A percentile compares a stretch with the other conserved stretches of the same genome.
phyloP scores from a whole-genome alignment of 106 monocot species.

The Dendrobium huoshanense region DNA sequence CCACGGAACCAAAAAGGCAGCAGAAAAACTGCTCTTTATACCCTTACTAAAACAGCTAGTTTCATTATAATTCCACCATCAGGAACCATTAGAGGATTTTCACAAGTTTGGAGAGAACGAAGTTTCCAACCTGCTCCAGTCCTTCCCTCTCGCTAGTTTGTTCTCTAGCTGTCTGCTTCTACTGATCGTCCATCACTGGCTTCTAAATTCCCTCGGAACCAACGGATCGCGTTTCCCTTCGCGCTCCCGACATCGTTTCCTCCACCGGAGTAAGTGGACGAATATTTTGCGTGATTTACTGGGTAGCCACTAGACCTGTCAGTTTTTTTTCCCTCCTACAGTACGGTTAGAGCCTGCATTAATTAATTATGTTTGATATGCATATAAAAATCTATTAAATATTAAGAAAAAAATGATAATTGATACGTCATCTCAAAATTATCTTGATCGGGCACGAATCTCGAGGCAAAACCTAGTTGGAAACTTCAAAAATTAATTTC shows the following conservation, averaged over 20 bases:
- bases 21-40: neutral
- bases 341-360: too few species aligned
- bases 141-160: neutral
- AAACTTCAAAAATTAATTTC: too few species aligned
- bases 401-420: too few species aligned
- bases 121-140: neutral
- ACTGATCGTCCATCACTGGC: neutral
- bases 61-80: conserved; percentile 1
- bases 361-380: too few species aligned
- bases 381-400: too few species aligned
- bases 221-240: neutral
- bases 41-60: neutral
- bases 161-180: neutral
- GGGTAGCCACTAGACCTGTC: conserved; percentile 2
- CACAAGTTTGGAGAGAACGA: neutral
- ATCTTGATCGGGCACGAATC: too few species aligned
- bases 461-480: too few species aligned
- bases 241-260: neutral
- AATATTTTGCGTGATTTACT: neutral
- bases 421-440: too few species aligned
- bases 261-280: neutral
- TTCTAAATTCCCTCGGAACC: neutral
- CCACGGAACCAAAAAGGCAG: neutral
- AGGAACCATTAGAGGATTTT: neutral
- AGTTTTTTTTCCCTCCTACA: neutral